Conservation (phyloP, 352 stramenopile species). For the Peronosclerospora sorghi region DNA sequence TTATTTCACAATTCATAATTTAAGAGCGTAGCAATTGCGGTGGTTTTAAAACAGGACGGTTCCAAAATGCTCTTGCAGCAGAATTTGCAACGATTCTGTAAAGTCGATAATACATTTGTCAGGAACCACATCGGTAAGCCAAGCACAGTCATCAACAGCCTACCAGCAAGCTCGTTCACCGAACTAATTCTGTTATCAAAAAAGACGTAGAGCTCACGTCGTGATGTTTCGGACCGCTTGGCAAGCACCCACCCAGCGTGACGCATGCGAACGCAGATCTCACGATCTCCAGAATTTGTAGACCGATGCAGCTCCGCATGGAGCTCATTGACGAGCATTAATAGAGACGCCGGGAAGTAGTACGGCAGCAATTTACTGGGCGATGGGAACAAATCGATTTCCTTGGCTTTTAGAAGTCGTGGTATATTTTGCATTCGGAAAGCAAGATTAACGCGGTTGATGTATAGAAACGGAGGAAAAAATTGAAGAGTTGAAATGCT, state of each 20-base stretch:
- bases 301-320: constrained; percentile 30
- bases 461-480: constrained; percentile 36
- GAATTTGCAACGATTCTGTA: constrained; percentile 33
- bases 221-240: constrained; percentile 32
- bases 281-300: constrained; percentile 19
- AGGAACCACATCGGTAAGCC: neutral
- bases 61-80: constrained; percentile 43
- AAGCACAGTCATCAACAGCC: constrained; percentile 1
- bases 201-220: constrained; percentile 46
- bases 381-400: constrained; percentile 35
- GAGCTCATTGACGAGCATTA: constrained; percentile 30
- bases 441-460: constrained; percentile 42
- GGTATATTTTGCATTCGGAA: constrained; percentile 44
- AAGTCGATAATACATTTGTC: constrained; percentile 1
- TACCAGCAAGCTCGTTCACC: constrained; percentile 40
- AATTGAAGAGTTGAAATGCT: constrained; percentile 14
- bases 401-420: constrained; percentile 38
- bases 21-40: too few relatives aligned
- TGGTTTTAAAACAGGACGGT: constrained; percentile 36
- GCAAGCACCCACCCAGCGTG: constrained; percentile 45
- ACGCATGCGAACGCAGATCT: constrained; percentile 46
- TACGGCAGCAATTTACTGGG: constrained; percentile 29
- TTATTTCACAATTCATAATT: too few relatives aligned
- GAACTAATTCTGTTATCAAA: constrained; percentile 55
- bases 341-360: constrained; percentile 32